Evolutionary conservation across 179 eudicot genomes (phyloP), one percentile per base, ranked within the genome.

Genomic region (Beta macrorhiza): DNA sequence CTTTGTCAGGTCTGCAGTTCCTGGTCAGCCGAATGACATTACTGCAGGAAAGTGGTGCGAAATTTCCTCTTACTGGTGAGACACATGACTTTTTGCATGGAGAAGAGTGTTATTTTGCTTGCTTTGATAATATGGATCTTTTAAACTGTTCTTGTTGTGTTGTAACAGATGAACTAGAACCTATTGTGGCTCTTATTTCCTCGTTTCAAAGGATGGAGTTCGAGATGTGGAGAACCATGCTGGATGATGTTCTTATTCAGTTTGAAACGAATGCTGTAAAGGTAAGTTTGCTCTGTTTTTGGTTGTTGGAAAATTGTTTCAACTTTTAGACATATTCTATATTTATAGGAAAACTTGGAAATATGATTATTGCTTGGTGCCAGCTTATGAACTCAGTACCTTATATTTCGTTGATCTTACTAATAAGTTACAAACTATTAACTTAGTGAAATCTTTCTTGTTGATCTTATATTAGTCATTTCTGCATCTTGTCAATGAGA

Each of bases 231-330:
- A 90, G 90, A 82, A 85, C 90, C 61, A 85, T 92, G 90, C 94
- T 97, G 42, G 89, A 92, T 82, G 99, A 93, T 79, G 95, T 91
- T 82, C 86, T 85, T 80, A 78, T 72, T 57, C 98, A 93, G 72
- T 90, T 91, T 86, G 99, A 94, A 80, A 87, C 77, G 63, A 97
- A 97, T 90, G 99, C 98, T 80, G 91, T 84, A 56, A 93, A 91
- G 97, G 98, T 93, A 89, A 72, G 2, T 80, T 53, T 76, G 45
- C 65, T 67, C 32, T 58, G 42, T 57, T 67, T 56, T 44, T 64
- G n/a, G 32, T 45, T 52, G 5, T 12, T 65, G 4, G 59, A 11
- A 51, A 47, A 19, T 72, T n/a, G 0, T 72, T 4, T 49, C 7
- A 2, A 22, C 15, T 15, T 72, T 22, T 53, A 47, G 5, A 19